Evolutionary conservation across 2,329 filamentous ascomycete genomes (phyloP).

Genomic region (Xylaria sp.): DNA sequence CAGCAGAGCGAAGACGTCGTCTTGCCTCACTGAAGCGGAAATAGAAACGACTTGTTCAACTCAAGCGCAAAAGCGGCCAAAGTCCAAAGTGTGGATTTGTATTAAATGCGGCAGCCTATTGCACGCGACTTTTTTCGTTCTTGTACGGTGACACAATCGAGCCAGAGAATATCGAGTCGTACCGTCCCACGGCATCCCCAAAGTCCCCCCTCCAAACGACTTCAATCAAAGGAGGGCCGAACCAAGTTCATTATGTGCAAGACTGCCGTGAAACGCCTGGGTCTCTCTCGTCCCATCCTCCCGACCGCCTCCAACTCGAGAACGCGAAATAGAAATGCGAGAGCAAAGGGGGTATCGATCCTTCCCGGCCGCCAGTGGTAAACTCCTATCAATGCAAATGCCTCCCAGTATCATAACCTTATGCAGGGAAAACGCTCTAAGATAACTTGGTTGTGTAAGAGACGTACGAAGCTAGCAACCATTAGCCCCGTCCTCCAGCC

Average conservation of each 20-base stretch:
- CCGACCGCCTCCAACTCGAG: not conserved
- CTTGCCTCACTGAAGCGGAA: no score
- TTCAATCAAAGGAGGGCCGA: not conserved
- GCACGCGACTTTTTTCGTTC: no score
- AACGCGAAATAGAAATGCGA: constrained; percentile 1
- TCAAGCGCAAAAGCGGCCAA: no score
- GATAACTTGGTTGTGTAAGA: not conserved
- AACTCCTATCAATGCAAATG: constrained; percentile 28
- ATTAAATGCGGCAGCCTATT: no score
- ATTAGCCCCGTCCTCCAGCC: not conserved
- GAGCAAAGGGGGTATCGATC: constrained; percentile 25
- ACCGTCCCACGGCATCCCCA: not conserved
- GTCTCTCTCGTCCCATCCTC: constrained; percentile 6
- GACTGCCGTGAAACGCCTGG: constrained; percentile 6
- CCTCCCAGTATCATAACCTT: constrained; percentile 11
- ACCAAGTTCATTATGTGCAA: constrained; percentile 6
- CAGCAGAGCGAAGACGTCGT: no score
- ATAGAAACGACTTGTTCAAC: no score
- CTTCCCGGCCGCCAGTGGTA: constrained; percentile 11
- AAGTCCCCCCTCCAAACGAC: not conserved
- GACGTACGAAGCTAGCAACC: not conserved
- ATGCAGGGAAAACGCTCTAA: constrained; percentile 10
- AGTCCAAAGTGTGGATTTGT: no score
- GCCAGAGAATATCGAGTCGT: not conserved
- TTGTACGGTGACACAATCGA: no score